A percentile compares a stretch with the other conserved stretches of the same genome.
phyloP scores from a whole-genome alignment of 352 stramenopile species.

The Phytophthora colocasiae region DNA sequence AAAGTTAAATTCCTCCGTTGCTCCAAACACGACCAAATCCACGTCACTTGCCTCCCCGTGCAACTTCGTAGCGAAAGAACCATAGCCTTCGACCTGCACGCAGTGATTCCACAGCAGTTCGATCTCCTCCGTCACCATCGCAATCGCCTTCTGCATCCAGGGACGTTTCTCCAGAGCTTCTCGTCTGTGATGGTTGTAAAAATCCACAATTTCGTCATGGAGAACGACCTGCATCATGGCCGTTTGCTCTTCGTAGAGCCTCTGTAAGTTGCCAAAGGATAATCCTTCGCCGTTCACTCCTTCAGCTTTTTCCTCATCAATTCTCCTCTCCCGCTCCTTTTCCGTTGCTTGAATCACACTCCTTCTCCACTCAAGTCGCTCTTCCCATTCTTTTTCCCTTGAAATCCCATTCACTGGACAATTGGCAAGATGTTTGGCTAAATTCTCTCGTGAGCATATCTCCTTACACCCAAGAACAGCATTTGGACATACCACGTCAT shows the following conservation, averaged over 20 bases:
- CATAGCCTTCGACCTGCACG: constrained; percentile 70
- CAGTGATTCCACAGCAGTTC: constrained; percentile 53
- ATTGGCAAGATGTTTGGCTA: constrained; percentile 67
- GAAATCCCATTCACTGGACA: constrained; percentile 79
- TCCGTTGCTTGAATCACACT: constrained; percentile 81
- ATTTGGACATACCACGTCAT: constrained; percentile 88
- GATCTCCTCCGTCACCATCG: constrained; percentile 53
- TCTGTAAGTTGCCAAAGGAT: constrained; percentile 73
- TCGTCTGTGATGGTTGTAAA: constrained; percentile 54
- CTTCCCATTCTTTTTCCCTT: constrained; percentile 80
- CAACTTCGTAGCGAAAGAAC: constrained; percentile 77
- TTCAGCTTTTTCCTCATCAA: constrained; percentile 59
- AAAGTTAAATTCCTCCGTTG: constrained; percentile 50
- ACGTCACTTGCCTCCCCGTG: constrained; percentile 76
- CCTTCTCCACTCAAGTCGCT: constrained; percentile 67
- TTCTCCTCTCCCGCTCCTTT: constrained; percentile 70
- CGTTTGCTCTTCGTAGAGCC: constrained; percentile 84
- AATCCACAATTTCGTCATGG: constrained; percentile 80
- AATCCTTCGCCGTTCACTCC: constrained; percentile 39
- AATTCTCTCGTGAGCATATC: constrained; percentile 76
- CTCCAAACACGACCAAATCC: constrained; percentile 82
- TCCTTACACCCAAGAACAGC: constrained; percentile 81
- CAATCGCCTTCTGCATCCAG: constrained; percentile 66
- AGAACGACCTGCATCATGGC: constrained; percentile 79
- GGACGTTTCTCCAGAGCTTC: constrained; percentile 43